These are phyloP conservation scores for Paralagenidium karlingii DNA, from an alignment of 352 stramenopile genomes.

Conservation along the genomic window DNA sequence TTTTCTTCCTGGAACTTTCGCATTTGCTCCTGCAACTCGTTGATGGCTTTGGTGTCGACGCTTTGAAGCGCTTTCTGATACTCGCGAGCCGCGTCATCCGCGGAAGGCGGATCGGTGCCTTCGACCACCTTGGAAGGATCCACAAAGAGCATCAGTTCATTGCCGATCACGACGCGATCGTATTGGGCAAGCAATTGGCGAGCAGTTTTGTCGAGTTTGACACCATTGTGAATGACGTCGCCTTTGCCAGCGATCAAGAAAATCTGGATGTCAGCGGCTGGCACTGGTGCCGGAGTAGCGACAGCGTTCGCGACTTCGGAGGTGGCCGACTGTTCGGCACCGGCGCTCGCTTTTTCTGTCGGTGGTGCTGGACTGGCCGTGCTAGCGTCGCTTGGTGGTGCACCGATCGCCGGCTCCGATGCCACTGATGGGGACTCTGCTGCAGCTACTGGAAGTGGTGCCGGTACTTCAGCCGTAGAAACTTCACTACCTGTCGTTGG, in stretches of 20 bases:
- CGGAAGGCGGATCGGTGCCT: conserved; percentile 35
- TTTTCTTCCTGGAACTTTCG: conserved; percentile 83
- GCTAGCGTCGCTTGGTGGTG: too few relatives aligned
- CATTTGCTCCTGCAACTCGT: conserved; percentile 85
- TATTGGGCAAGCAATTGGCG: conserved; percentile 33
- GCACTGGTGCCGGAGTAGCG: too few relatives aligned
- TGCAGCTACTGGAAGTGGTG: not conserved
- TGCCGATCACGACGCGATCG: conserved; percentile 75
- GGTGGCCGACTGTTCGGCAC: conserved; percentile 1
- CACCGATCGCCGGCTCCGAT: too few relatives aligned
- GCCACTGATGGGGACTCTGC: too few relatives aligned
- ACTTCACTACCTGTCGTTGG: conserved; percentile 3
- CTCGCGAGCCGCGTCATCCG: conserved; percentile 77
- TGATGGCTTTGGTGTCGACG: conserved; percentile 49
- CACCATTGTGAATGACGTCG: conserved; percentile 83
- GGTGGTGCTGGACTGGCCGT: too few relatives aligned
- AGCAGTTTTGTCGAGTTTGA: conserved; percentile 31
- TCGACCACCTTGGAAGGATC: conserved; percentile 13
- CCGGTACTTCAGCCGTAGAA: not conserved
- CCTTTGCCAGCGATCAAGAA: conserved; percentile 57
- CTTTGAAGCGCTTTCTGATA: conserved; percentile 79
- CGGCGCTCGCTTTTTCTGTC: too few relatives aligned
- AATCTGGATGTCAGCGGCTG: too few relatives aligned
- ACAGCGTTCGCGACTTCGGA: too few relatives aligned
- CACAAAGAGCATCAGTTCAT: conserved; percentile 81